Conservation (phyloP, 345 rosid genomes). For the Rubroshorea leprosula region DNA sequence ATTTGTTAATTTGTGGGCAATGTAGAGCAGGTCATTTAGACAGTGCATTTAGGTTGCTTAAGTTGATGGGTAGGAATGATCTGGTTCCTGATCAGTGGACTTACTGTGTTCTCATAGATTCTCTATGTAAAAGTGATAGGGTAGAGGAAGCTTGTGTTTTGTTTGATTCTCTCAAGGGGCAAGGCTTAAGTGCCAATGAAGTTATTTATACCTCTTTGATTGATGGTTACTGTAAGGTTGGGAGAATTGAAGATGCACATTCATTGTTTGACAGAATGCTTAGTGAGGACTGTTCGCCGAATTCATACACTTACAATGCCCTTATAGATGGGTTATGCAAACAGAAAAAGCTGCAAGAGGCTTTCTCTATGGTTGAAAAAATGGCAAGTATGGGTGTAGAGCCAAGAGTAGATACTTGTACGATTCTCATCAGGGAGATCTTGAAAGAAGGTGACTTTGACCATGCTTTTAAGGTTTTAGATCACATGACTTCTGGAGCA, state of each 20-base stretch:
- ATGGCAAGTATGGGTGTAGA: constrained; percentile 49
- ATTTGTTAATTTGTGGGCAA: constrained; percentile 68
- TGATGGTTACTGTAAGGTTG: constrained; percentile 78
- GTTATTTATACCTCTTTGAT: constrained; percentile 77
- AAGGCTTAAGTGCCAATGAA: constrained; percentile 63
- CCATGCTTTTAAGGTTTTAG: constrained; percentile 41
- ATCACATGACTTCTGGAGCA: constrained; percentile 53
- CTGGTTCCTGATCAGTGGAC: constrained; percentile 74
- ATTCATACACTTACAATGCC: constrained; percentile 63
- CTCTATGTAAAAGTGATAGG: constrained; percentile 60
- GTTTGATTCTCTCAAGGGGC: constrained; percentile 64
- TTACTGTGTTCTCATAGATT: constrained; percentile 54
- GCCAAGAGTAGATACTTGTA: constrained; percentile 56
- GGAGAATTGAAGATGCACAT: constrained; percentile 45
- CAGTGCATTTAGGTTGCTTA: constrained; percentile 65
- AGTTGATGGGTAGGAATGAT: constrained; percentile 53
- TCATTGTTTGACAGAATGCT: constrained; percentile 57
- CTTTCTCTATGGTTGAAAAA: constrained; percentile 34
- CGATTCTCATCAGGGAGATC: constrained; percentile 56
- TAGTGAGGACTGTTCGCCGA: constrained; percentile 50
- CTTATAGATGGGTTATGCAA: constrained; percentile 69
- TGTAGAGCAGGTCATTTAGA: constrained; percentile 67
- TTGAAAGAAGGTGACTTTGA: constrained; percentile 62
- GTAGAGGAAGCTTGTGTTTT: constrained; percentile 59
- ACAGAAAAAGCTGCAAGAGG: constrained; percentile 47